A percentile compares a stretch with the other conserved stretches of the same genome.
These are phyloP conservation scores for Erodium texanum DNA, from an alignment of 441 rosid species.

Conservation along the genomic window DNA sequence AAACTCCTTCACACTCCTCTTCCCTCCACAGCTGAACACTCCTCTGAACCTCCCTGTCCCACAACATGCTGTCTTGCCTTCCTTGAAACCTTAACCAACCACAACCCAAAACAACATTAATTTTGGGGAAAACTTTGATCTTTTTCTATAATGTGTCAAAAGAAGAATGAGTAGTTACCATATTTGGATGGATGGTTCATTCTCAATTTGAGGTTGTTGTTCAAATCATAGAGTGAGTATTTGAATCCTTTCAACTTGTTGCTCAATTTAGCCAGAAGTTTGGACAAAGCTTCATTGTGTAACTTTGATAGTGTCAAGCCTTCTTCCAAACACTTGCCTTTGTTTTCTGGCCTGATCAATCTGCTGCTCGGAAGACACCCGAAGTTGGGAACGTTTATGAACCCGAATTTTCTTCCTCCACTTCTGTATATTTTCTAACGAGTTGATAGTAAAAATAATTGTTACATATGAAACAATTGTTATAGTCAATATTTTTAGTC, in stretches of 20 bases:
- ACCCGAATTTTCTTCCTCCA: slow-evolving; percentile 2
- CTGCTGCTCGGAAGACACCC: not conserved
- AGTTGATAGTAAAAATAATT: not conserved
- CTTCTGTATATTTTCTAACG: not conserved
- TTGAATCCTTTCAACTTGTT: slow-evolving; percentile 12
- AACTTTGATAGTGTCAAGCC: slow-evolving; percentile 1
- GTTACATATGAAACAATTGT: no score
- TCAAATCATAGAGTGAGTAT: slow-evolving; percentile 8
- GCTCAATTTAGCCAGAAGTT: not conserved
- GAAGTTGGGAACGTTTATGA: not conserved
- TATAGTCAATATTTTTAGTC: no score
- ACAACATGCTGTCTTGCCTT: slow-evolving; percentile 59
- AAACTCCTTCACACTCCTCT: slow-evolving; percentile 35
- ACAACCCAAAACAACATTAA: not conserved
- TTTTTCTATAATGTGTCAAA: not conserved
- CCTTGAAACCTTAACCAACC: slow-evolving; percentile 34
- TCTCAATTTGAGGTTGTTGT: not conserved
- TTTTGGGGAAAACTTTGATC: not conserved
- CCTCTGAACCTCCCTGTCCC: slow-evolving; percentile 56
- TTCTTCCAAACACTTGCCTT: not conserved
- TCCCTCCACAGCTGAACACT: slow-evolving; percentile 61
- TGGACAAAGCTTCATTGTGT: slow-evolving; percentile 8
- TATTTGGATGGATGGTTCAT: slow-evolving; percentile 15
- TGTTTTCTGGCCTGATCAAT: not conserved
- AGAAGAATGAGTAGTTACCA: not conserved